phyloP scores from a whole-genome alignment of 495 filamentous ascomycete genomes.

The Hapsidospora chrysogenum region DNA sequence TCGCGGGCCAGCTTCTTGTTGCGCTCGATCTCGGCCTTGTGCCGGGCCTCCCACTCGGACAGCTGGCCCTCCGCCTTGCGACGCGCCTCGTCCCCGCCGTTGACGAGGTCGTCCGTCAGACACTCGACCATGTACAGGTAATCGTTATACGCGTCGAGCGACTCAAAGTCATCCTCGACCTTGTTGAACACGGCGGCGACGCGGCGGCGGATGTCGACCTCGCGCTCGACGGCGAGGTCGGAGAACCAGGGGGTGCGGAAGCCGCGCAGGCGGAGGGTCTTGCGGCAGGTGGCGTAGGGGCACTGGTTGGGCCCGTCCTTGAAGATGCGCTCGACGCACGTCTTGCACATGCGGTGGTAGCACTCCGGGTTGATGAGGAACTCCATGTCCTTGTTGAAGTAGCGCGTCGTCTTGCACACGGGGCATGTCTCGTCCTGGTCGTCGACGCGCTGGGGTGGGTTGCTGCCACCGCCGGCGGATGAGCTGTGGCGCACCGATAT shows the following conservation, averaged over 20 bases:
- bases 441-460: no score
- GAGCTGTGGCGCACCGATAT: neutral
- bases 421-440: conserved; percentile 73
- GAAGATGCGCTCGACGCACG: conserved; percentile 90
- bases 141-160: conserved; percentile 68
- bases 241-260: conserved; percentile 84
- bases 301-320: conserved; percentile 77
- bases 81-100: conserved; percentile 47
- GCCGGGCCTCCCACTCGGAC: conserved; percentile 48
- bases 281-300: conserved; percentile 70
- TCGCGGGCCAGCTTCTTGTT: conserved; percentile 49
- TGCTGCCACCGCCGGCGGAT: neutral
- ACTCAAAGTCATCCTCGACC: conserved; percentile 77
- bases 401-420: conserved; percentile 87
- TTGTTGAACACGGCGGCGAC: conserved; percentile 77
- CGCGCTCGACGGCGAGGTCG: conserved; percentile 76
- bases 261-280: conserved; percentile 65
- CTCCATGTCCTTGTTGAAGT: conserved; percentile 81
- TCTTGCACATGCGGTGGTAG: conserved; percentile 96
- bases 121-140: conserved; percentile 89
- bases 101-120: conserved; percentile 73
- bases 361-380: conserved; percentile 96
- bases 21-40: conserved; percentile 51
- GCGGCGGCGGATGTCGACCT: conserved; percentile 76
- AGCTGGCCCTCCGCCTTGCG: conserved; percentile 48